A percentile compares a stretch with the other conserved stretches of the same genome.
Conservation (phyloP, 2,329 filamentous ascomycete genomes). For the Sporothrix sp. region DNA sequence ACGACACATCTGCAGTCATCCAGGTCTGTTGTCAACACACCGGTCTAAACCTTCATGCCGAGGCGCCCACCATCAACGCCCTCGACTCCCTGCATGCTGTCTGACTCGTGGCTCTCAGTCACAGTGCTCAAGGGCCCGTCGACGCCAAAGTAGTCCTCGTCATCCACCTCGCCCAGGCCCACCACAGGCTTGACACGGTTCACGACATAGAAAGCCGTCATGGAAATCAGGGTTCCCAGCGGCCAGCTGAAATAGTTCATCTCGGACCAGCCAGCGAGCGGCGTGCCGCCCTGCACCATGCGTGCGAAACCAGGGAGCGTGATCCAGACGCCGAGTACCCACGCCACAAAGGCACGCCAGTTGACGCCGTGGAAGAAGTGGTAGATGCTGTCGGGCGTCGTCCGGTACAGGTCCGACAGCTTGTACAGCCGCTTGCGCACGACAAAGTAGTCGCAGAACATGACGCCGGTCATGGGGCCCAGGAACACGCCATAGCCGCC, state of each 20-base stretch:
- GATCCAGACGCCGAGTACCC: conserved; percentile 32
- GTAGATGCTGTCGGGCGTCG: conserved; percentile 11
- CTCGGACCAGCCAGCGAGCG: conserved; percentile 4
- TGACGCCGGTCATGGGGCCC: conserved; percentile 14
- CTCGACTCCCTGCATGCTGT: not conserved
- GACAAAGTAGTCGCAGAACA: conserved; percentile 20
- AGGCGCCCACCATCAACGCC: not conserved
- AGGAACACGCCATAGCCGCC: conserved; percentile 26
- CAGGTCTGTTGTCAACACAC: not conserved
- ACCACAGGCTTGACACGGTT: not conserved
- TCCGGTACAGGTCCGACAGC: conserved; percentile 20
- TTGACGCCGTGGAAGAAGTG: conserved; percentile 10
- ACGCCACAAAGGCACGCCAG: conserved; percentile 22
- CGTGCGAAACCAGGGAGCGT: conserved; percentile 5
- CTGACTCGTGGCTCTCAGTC: not conserved
- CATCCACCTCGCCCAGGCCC: not conserved
- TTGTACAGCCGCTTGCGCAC: conserved; percentile 26
- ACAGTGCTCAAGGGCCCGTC: not conserved
- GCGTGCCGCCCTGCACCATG: not conserved
- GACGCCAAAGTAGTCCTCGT: conserved; percentile 6
- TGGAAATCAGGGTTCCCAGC: not conserved
- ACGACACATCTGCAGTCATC: not conserved
- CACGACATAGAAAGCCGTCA: not conserved
- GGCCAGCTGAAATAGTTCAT: conserved; percentile 10
- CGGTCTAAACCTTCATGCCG: not conserved